Conservation (phyloP, 345 rosid species). For the Schrenkiella parvula region DNA sequence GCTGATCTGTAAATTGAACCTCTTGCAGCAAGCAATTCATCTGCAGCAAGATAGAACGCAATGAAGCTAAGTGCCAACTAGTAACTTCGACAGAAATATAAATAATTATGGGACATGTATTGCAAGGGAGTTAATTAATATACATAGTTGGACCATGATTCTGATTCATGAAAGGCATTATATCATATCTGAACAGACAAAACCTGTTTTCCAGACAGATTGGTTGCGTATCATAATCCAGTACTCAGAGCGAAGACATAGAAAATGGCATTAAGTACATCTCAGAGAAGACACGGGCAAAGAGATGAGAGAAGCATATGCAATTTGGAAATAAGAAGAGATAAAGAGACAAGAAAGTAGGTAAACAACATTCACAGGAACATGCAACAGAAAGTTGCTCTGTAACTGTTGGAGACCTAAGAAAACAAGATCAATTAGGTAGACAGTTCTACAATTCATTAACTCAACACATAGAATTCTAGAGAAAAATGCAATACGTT, state of each 20-base stretch:
- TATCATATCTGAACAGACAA: neutral
- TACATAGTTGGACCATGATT: neutral
- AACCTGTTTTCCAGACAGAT: neutral
- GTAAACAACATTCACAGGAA: neutral
- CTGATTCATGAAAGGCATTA: neutral
- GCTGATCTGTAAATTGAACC: constrained; percentile 90
- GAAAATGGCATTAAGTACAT: neutral
- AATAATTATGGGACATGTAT: neutral
- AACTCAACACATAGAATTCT: neutral
- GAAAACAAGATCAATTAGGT: neutral
- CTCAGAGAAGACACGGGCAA: neutral
- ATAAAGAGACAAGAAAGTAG: neutral
- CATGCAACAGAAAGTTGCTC: neutral
- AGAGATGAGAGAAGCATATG: neutral
- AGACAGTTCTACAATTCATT: constrained; percentile 5
- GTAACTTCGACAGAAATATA: neutral
- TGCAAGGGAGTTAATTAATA: neutral
- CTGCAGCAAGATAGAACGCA: constrained; percentile 36
- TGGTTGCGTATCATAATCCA: neutral
- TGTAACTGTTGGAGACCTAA: neutral
- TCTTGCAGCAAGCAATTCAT: constrained; percentile 84
- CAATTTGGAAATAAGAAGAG: neutral
- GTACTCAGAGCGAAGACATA: neutral
- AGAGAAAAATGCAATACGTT: neutral
- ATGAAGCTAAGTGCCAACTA: neutral